phyloP scores from a whole-genome alignment of 2,329 filamentous ascomycete genomes.

The Hansfordia pulvinata region DNA sequence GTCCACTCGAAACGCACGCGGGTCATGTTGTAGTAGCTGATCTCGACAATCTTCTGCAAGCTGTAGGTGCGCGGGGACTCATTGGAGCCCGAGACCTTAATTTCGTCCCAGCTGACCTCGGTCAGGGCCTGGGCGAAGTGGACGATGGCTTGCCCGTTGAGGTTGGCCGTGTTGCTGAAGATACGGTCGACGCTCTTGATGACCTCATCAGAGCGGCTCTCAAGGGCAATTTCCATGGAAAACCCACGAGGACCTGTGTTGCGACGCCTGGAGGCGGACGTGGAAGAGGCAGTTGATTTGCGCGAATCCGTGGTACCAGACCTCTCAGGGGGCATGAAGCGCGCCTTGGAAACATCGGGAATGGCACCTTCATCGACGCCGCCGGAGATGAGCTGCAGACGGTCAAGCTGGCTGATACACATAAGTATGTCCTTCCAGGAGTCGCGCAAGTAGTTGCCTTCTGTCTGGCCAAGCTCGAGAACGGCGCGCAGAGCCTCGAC shows the following conservation, averaged over 20 bases:
- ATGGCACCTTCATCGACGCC: conserved; percentile 88
- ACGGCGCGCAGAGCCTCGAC: conserved; percentile 87
- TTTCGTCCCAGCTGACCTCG: conserved; percentile 98
- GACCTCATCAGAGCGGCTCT: conserved; percentile 86
- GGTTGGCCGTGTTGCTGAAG: conserved; percentile 88
- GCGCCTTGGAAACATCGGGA: conserved; percentile 79
- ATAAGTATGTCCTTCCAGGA: conserved; percentile 95
- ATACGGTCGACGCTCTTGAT: conserved; percentile 89
- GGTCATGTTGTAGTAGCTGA: conserved; percentile 99
- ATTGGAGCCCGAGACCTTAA: conserved; percentile 90
- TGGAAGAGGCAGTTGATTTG: conserved; percentile 51
- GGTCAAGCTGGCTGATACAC: conserved; percentile 89
- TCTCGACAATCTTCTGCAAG: conserved; percentile 94
- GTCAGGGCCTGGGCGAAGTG: conserved; percentile 87
- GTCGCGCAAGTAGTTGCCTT: conserved; percentile 76
- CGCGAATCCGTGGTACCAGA: conserved; percentile 42
- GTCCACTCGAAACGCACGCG: conserved; percentile 97
- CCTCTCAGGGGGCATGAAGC: conserved; percentile 49
- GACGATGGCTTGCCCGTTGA: conserved; percentile 88
- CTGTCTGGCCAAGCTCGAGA: conserved; percentile 81
- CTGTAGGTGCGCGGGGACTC: conserved; percentile 95
- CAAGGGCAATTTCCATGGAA: conserved; percentile 71
- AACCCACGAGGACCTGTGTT: conserved; percentile 50
- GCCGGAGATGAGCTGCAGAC: conserved; percentile 86
- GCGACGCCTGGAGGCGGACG: conserved; percentile 36